Evolutionary conservation across 202 grass and related monocot genomes (phyloP).

Genomic region (Musa balbisiana): DNA sequence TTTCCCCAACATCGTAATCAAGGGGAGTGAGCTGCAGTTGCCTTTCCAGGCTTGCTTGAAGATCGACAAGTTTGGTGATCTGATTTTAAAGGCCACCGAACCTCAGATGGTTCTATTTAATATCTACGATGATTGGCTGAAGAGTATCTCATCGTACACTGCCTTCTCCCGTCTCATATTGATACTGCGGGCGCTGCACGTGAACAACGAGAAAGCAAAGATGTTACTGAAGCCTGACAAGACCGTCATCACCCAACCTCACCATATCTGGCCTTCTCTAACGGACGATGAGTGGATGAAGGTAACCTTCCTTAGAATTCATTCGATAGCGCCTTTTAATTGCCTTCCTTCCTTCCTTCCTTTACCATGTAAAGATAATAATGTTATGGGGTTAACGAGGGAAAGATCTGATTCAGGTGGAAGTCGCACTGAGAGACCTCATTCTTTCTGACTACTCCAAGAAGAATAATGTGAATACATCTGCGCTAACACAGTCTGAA

Average conservation of each 20-base stretch:
- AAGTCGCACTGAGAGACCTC: slow-evolving; percentile 84
- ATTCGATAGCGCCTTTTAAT: background rate
- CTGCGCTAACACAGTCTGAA: slow-evolving; percentile 95
- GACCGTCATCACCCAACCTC: slow-evolving; percentile 82
- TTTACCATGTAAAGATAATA: too few relatives aligned
- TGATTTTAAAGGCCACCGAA: slow-evolving; percentile 95
- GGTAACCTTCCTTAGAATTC: background rate
- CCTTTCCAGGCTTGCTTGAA: slow-evolving; percentile 99
- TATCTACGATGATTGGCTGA: slow-evolving; percentile 99
- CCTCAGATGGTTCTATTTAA: slow-evolving; percentile 98
- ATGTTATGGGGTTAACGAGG: background rate
- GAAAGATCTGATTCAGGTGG: slow-evolving; percentile 25
- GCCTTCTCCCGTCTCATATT: slow-evolving; percentile 94
- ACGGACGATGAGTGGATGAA: slow-evolving; percentile 98
- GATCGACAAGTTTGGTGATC: slow-evolving; percentile 98
- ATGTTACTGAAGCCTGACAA: slow-evolving; percentile 98
- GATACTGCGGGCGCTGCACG: slow-evolving; percentile 83
- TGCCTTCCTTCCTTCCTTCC: too few relatives aligned
- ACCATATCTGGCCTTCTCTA: slow-evolving; percentile 93
- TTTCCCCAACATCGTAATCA: slow-evolving; percentile 97
- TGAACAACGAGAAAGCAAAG: slow-evolving; percentile 98
- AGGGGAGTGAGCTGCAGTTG: slow-evolving; percentile 92
- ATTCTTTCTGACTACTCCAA: slow-evolving; percentile 99
- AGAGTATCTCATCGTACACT: slow-evolving; percentile 96
- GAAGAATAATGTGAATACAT: slow-evolving; percentile 99